These are phyloP conservation scores for Kuraishia molischiana DNA, from an alignment of 805 yeast genomes.

Conservation along the genomic window DNA sequence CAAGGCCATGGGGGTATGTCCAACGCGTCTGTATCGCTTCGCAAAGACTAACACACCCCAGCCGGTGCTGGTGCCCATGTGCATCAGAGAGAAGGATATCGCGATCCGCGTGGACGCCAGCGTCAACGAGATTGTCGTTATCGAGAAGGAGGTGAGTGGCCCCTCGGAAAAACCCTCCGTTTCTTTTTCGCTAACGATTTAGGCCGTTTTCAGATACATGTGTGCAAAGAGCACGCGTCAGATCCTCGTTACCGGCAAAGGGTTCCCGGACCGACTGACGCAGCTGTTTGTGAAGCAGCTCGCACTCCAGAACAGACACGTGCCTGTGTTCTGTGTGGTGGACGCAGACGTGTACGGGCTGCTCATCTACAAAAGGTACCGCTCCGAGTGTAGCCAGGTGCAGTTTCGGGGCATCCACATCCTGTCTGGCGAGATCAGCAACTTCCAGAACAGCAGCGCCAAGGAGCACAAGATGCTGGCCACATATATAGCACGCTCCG, in stretches of 20 bases:
- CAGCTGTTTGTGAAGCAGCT: conserved; percentile 26
- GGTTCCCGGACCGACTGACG: conserved; percentile 55
- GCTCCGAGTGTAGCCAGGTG: conserved; percentile 8
- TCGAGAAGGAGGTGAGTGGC: conserved; percentile 37
- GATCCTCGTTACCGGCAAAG: conserved; percentile 51
- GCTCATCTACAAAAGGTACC: conserved; percentile 34
- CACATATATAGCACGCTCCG: not conserved
- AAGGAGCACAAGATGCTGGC: not conserved
- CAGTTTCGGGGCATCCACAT: not conserved
- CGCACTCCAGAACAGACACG: conserved; percentile 14
- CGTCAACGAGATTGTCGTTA: conserved; percentile 23
- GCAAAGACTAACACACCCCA: conserved; percentile 8
- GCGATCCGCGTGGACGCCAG: conserved; percentile 11
- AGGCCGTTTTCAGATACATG: conserved; percentile 31
- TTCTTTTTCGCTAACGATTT: not conserved
- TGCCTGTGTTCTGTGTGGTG: conserved; percentile 37
- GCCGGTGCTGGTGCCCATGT: conserved; percentile 29
- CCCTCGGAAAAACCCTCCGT: not conserved
- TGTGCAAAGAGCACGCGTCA: conserved; percentile 10
- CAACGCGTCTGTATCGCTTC: conserved; percentile 6
- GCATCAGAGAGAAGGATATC: conserved; percentile 15
- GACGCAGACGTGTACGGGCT: conserved; percentile 64
- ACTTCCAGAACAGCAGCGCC: not conserved
- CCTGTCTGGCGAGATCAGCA: not conserved
- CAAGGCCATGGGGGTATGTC: conserved; percentile 7